Base-by-base conservation (phyloP, 208 protist genomes). In the Leptomonas pyrrhocoris region DNA sequence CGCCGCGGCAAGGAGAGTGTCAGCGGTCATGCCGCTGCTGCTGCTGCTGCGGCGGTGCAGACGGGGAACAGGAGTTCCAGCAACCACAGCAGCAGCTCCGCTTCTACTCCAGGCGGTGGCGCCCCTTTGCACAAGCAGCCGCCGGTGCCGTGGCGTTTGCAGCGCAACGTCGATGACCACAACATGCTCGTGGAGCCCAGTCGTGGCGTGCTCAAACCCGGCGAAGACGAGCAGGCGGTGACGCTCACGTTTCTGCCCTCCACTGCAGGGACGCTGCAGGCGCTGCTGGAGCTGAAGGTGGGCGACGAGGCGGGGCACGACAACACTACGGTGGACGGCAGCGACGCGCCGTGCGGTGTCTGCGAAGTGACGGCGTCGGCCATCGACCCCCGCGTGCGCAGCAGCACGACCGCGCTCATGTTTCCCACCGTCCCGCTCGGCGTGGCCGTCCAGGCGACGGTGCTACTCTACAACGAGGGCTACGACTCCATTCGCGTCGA, bases 401-500 rank as follows among this genome's bases (percentile, higher is more conserved):
- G 94, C 73, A 92, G 97, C 74, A 67, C 80, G 15, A 38, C 65
- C 6, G 81, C 91, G 56, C 74, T 98, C 27, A 67, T 95, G 25
- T 93, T 98, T 42, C 95, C 95, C 8, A 43, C 88, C 19, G 86
- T 96, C 21, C 96, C 97, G 2, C 81, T 98, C 11, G 92, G 89
- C 34, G 68, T 97, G 11, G 59, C 61, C 0, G 77, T 94, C 12
- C 46, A 36, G 49, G 79, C 86, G 19, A 89, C 85, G 19, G 84
- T 98, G 59, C 69, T 80, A 62, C 78, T 98, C 15, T 74, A 81
- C 73, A 98, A 98, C 79, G 87, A 98, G 25, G 96, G 97, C 45
- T 98, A 98, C 80, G 94, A 98, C 15, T 67, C 84, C 38, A 84
- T 98, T 34, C 76, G 92, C 27, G 67, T 98, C 19, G 49, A 72